Conservation (phyloP, 2,329 filamentous ascomycete species). For the Ascochyta fabae region DNA sequence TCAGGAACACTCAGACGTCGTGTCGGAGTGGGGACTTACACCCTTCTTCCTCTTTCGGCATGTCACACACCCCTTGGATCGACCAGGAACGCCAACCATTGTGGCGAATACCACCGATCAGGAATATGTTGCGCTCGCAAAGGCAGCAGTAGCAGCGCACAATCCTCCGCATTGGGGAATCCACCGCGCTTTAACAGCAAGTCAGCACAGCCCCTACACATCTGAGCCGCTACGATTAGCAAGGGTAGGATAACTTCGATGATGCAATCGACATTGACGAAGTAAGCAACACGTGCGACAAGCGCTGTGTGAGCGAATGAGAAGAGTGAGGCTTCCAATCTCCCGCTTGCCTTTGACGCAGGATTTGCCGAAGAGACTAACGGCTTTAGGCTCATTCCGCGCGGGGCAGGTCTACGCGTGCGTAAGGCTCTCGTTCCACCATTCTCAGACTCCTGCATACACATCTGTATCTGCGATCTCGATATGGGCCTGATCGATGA, state of each 20-base stretch:
- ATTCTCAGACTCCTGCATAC: background rate
- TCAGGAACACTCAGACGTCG: background rate
- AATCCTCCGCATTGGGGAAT: constrained; percentile 26
- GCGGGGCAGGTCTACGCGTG: constrained; percentile 2
- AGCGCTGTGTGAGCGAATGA: background rate
- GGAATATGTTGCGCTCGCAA: background rate
- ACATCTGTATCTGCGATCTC: constrained; percentile 3
- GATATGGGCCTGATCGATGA: background rate
- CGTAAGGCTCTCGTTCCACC: background rate
- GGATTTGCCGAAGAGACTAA: background rate
- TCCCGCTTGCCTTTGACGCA: background rate
- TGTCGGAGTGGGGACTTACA: constrained; percentile 48
- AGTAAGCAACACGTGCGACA: background rate
- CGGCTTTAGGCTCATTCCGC: constrained; percentile 11
- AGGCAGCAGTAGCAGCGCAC: constrained; percentile 18
- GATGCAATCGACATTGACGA: no score
- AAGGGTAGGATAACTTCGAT: background rate
- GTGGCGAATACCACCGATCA: background rate
- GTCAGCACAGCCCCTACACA: background rate
- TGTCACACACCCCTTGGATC: constrained; percentile 44
- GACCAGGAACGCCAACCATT: constrained; percentile 38
- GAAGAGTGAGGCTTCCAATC: background rate
- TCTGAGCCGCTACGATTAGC: background rate
- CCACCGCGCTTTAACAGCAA: constrained; percentile 2
- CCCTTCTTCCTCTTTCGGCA: constrained; percentile 60